Conservation (phyloP, 129 eudicot species). For the Flaveria bidentis region DNA sequence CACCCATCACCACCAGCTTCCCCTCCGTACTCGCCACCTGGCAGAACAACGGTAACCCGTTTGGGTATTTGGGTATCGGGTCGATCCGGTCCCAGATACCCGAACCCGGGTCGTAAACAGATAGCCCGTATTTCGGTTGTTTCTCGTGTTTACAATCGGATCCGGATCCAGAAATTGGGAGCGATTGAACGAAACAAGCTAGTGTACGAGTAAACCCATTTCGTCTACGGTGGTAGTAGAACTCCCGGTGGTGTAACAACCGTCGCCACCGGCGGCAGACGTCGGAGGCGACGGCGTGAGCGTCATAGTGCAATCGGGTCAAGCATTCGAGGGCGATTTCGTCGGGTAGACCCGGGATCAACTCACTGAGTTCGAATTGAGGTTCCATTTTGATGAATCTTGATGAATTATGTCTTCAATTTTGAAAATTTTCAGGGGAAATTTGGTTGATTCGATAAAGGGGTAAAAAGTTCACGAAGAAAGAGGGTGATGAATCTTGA, state of each 20-base stretch:
- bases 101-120: slow-evolving; percentile 57
- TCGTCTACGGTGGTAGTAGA: slow-evolving; percentile 60
- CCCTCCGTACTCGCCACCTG: slow-evolving; percentile 78
- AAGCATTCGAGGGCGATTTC: slow-evolving; percentile 80
- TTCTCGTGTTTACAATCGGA: slow-evolving; percentile 35
- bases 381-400: slow-evolving; percentile 18
- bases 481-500: slow-evolving; percentile 8
- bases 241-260: slow-evolving; percentile 49
- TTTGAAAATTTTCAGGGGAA: slow-evolving; percentile 1
- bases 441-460: neutral
- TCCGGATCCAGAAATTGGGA: slow-evolving; percentile 28
- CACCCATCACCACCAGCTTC: slow-evolving; percentile 74
- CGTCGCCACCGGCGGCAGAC: slow-evolving; percentile 70
- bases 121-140: slow-evolving; percentile 55
- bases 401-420: neutral
- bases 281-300: slow-evolving; percentile 48
- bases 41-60: slow-evolving; percentile 73
- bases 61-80: slow-evolving; percentile 59
- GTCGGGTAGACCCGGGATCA: slow-evolving; percentile 71
- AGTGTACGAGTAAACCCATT: slow-evolving; percentile 49
- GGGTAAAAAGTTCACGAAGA: slow-evolving; percentile 30
- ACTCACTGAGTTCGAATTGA: slow-evolving; percentile 28
- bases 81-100: slow-evolving; percentile 57
- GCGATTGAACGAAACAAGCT: slow-evolving; percentile 65
- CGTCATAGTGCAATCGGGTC: slow-evolving; percentile 65